Evolutionary conservation across 106 monocot genomes (phyloP).

Genomic region (Allium sativum): DNA sequence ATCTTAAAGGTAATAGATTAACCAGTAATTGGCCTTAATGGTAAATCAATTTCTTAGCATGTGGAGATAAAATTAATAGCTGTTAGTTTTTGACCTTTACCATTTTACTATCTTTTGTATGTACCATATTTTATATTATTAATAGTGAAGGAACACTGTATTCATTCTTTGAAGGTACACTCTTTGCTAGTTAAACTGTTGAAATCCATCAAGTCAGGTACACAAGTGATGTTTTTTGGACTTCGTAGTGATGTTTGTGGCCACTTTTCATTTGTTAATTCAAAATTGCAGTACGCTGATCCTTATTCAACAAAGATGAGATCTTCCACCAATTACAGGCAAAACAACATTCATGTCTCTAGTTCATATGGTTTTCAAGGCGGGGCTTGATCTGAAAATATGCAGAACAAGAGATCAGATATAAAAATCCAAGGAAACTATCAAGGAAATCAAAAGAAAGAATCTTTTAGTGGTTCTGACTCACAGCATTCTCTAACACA

Average conservation of each 20-base stretch:
- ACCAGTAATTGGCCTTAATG: too few relatives aligned
- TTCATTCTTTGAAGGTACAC: background rate
- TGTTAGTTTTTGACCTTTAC: too few relatives aligned
- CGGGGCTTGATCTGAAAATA: conserved; percentile 32
- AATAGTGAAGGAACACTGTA: too few relatives aligned
- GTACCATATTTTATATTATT: too few relatives aligned
- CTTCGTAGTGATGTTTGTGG: conserved; percentile 72
- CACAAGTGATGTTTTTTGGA: conserved; percentile 85
- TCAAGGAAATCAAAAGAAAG: conserved; percentile 61
- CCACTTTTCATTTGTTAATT: too few relatives aligned
- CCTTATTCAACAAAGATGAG: conserved; percentile 47
- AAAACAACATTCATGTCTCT: conserved; percentile 38
- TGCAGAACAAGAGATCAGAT: conserved; percentile 51
- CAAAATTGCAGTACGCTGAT: too few relatives aligned
- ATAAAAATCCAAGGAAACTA: conserved; percentile 53
- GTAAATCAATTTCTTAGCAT: too few relatives aligned
- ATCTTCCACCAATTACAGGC: conserved; percentile 38
- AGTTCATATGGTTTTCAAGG: conserved; percentile 36
- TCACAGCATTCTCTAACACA: conserved; percentile 55
- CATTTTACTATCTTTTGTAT: too few relatives aligned
- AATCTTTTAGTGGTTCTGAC: conserved; percentile 57
- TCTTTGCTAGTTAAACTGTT: conserved; percentile 28
- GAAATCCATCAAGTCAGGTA: conserved; percentile 90
- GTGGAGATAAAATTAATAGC: too few relatives aligned
- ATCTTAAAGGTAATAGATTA: too few relatives aligned